A percentile compares a stretch with the other conserved stretches of the same genome.
These are phyloP conservation scores for Chlamydomonas asymmetrica DNA, from an alignment of 139 green algal species.

Conservation along the genomic window DNA sequence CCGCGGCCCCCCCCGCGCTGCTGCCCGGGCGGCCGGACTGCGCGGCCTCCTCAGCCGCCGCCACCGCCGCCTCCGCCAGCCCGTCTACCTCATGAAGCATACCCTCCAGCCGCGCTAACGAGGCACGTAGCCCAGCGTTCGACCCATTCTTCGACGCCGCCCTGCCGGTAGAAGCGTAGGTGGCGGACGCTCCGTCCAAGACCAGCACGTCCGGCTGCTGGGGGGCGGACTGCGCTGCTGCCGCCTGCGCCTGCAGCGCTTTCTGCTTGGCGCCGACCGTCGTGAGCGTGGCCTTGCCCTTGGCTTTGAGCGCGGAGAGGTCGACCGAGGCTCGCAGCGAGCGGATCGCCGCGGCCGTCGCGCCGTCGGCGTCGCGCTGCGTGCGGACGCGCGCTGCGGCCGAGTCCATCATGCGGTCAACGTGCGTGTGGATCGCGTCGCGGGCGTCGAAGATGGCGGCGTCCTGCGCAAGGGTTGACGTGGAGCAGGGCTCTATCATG, in stretches of 20 bases:
- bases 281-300: too few relatives aligned
- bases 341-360: conserved; percentile 12
- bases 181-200: neutral
- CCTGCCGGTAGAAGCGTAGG: neutral
- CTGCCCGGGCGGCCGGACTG: neutral
- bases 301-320: conserved; percentile 4
- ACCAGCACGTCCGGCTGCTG: neutral
- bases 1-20: neutral
- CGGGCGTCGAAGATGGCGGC: conserved; percentile 18
- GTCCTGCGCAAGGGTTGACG: conserved; percentile 10
- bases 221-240: neutral
- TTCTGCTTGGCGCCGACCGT: neutral
- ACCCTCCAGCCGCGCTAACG: conserved; percentile 12
- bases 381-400: conserved; percentile 4
- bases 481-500: conserved; percentile 15
- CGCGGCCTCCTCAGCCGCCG: neutral
- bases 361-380: conserved; percentile 21
- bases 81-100: neutral
- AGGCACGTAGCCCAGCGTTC: neutral
- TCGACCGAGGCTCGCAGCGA: conserved; percentile 8
- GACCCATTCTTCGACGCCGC: neutral
- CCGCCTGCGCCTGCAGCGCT: neutral
- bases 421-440: neutral
- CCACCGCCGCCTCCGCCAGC: neutral
- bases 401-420: conserved; percentile 11